Conservation (phyloP, 2,329 filamentous ascomycete species). For the Alternaria postmessia region DNA sequence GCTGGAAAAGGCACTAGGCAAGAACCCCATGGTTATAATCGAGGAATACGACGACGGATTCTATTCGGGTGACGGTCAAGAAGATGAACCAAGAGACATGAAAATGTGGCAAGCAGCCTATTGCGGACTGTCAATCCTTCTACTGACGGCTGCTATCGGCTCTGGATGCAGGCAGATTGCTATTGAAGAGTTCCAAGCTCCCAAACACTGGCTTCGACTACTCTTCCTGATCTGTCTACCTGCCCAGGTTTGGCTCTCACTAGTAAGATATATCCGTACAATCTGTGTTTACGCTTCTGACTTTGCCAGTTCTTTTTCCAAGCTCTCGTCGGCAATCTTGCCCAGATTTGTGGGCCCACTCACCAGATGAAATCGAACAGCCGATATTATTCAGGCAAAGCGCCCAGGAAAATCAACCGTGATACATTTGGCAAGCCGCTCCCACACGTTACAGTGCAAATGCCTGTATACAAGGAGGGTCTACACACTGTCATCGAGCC, state of each 20-base stretch:
- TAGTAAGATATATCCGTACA: conserved; percentile 49
- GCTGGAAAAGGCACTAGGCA: conserved; percentile 40
- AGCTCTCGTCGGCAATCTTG: conserved; percentile 30
- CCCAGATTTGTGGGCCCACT: conserved; percentile 76
- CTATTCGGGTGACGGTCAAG: conserved; percentile 44
- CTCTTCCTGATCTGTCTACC: conserved; percentile 62
- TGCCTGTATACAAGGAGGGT: conserved; percentile 88
- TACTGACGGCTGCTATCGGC: conserved; percentile 64
- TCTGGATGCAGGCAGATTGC: conserved; percentile 65
- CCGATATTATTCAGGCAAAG: conserved; percentile 78
- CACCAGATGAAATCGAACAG: conserved; percentile 77
- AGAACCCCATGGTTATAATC: conserved; percentile 24
- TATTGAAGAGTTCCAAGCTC: conserved; percentile 63
- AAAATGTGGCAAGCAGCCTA: conserved; percentile 65
- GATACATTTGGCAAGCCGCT: conserved; percentile 59
- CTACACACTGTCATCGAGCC: conserved; percentile 76
- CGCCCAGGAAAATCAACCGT: conserved; percentile 61
- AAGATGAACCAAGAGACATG: conserved; percentile 55
- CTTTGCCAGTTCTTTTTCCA: conserved; percentile 44
- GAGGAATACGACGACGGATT: conserved; percentile 29
- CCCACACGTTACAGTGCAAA: conserved; percentile 79
- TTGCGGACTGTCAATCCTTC: conserved; percentile 61
- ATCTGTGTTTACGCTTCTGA: background rate
- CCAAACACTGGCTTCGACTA: conserved; percentile 60
- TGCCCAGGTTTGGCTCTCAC: conserved; percentile 66